phyloP scores from a whole-genome alignment of 176 grass and related monocot genomes.

The Secale cereale region DNA sequence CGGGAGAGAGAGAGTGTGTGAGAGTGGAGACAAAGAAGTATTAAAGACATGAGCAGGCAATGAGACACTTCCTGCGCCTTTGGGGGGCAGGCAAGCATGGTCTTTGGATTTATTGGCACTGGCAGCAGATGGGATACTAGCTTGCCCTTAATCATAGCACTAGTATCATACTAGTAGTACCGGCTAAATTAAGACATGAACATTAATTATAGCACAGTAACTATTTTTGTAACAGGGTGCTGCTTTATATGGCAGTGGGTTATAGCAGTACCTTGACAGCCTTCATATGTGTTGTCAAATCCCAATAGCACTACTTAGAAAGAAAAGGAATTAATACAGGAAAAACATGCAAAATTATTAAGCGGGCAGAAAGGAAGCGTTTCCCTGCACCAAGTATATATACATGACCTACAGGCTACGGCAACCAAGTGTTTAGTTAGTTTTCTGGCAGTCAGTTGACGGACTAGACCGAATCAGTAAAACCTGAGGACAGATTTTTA shows the following conservation, averaged over 20 bases:
- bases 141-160: conserved; percentile 7
- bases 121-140: conserved; percentile 6
- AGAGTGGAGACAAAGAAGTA: conserved; percentile 36
- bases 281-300: not conserved
- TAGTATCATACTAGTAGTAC: not conserved
- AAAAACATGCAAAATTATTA: not conserved
- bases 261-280: not conserved
- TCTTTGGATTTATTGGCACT: conserved; percentile 27
- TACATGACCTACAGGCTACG: not conserved
- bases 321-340: not conserved
- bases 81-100: conserved; percentile 31
- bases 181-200: not conserved
- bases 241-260: not conserved
- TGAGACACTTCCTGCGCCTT: conserved; percentile 31
- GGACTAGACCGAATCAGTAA: not conserved
- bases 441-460: not conserved
- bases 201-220: not conserved
- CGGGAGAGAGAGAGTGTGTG: not conserved
- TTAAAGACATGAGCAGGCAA: conserved; percentile 47
- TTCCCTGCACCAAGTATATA: no score
- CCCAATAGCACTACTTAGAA: not conserved
- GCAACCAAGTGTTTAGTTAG: no score
- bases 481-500: no score
- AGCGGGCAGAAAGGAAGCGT: no score
- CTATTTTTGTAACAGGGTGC: not conserved